phyloP scores from a whole-genome alignment of 2,329 filamentous ascomycete genomes.

The Exophiala xenobiotica region DNA sequence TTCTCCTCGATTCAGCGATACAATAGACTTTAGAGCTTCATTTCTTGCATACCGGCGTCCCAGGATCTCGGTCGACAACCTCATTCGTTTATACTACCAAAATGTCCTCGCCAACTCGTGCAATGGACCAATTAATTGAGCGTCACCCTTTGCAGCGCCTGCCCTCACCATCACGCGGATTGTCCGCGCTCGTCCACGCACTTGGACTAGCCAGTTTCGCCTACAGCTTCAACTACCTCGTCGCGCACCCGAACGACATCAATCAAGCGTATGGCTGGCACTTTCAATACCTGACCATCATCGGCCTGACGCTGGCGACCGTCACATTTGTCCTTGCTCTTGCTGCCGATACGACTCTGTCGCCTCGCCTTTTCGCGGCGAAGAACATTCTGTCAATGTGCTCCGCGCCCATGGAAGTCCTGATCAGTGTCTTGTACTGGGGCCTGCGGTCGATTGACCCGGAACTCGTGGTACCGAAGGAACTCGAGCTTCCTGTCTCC shows the following conservation, averaged over 20 bases:
- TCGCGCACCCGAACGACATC: slow-evolving; percentile 46
- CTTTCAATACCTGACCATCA: slow-evolving; percentile 64
- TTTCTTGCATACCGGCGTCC: neutral
- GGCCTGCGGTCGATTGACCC: slow-evolving; percentile 50
- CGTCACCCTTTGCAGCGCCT: slow-evolving; percentile 47
- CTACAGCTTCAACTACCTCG: slow-evolving; percentile 47
- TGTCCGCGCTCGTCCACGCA: slow-evolving; percentile 44
- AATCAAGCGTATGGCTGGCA: slow-evolving; percentile 65
- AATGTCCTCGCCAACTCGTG: neutral
- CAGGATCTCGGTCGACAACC: neutral
- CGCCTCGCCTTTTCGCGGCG: slow-evolving; percentile 51
- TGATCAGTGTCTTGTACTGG: slow-evolving; percentile 64
- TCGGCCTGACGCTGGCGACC: slow-evolving; percentile 58
- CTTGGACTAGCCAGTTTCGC: slow-evolving; percentile 44
- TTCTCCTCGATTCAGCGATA: neutral
- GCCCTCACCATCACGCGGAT: slow-evolving; percentile 42
- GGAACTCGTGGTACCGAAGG: slow-evolving; percentile 25
- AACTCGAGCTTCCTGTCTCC: slow-evolving; percentile 25
- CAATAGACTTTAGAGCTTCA: neutral
- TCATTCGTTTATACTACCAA: neutral
- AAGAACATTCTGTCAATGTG: slow-evolving; percentile 61
- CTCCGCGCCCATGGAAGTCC: slow-evolving; percentile 59
- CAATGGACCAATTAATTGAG: slow-evolving; percentile 26
- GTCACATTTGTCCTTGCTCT: slow-evolving; percentile 55
- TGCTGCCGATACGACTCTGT: slow-evolving; percentile 56